phyloP scores from a whole-genome alignment of 257 asterid species.

The Ajuga chamaepitys region DNA sequence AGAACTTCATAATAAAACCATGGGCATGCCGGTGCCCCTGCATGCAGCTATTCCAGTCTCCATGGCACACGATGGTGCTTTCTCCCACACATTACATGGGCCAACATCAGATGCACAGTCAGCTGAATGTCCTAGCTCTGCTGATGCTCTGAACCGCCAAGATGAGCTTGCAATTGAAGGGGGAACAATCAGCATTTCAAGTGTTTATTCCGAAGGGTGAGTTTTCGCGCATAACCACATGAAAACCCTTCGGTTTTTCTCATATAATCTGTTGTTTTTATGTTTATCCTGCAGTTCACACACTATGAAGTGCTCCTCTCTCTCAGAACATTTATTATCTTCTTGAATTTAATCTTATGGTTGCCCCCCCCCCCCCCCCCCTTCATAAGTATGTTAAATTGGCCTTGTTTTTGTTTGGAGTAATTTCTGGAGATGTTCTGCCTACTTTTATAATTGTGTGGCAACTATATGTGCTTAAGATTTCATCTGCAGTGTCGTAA shows the following conservation, averaged over 20 bases:
- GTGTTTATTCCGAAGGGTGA: constrained; percentile 82
- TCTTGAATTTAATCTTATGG: too few relatives aligned
- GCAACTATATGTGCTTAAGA: neutral
- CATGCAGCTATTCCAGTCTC: constrained; percentile 34
- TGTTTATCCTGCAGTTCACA: neutral
- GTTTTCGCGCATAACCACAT: constrained; percentile 5
- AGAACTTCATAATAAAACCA: constrained; percentile 39
- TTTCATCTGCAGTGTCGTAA: too few relatives aligned
- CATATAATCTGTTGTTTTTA: neutral
- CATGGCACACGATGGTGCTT: constrained; percentile 37
- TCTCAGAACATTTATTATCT: too few relatives aligned
- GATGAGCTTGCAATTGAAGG: constrained; percentile 73
- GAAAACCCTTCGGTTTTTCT: neutral
- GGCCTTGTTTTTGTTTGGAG: neutral
- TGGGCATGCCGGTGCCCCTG: constrained; percentile 39
- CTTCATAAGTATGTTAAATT: too few relatives aligned
- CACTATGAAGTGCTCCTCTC: neutral
- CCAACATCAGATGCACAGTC: constrained; percentile 48
- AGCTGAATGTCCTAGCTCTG: constrained; percentile 34
- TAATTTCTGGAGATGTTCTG: too few relatives aligned
- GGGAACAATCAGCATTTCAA: constrained; percentile 86
- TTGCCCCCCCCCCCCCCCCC: too few relatives aligned
- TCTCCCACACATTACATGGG: constrained; percentile 40
- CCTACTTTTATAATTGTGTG: too few relatives aligned
- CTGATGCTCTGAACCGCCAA: constrained; percentile 37